Base-by-base conservation (phyloP, 2,329 filamentous ascomycete species). In the Trichoderma sp. region DNA sequence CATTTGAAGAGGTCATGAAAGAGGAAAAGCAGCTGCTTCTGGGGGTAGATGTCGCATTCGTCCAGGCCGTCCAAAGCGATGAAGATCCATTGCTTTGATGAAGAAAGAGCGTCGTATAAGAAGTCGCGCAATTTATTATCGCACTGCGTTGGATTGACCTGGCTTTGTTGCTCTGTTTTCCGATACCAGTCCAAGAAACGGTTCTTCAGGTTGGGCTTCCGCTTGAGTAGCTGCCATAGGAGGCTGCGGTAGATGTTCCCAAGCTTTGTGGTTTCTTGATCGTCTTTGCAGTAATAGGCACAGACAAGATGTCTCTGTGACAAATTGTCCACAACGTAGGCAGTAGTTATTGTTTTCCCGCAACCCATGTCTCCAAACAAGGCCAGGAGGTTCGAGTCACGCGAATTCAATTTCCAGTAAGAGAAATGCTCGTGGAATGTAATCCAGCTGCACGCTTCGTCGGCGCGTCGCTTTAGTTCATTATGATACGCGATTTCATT, bases 291-390 rank as follows among this genome's bases (percentile, higher is more conserved):
- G 52, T 56, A 69, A 21, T 69, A 69, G 7, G 67, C 51, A 32
- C 67, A 69, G 11, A 69, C 67, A n/a, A 51, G 37, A 16, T 56
- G 32, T 14, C 28, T 37, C 34, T 56, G 37, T 11, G 67, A 43
- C 26, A 63, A 11, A n/a, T 39, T 34, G 52, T 69, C 67, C 8
- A 63, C 67, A 18, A 69, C 59, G 43, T 56, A 69, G 13, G 67
- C 59, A 11, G 67, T 69, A 18, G 67, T 69, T 39, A 65, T 69
- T 14, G 28, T 69, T 34, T 69, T 65, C 7, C 67, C 67, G 21
- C 59, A 64, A 32, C 67, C 67, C 67, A 69, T 64, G 39, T 69
- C 59, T 28, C 67, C 67, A 2, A 69, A 54, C 52, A 69, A 51
- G 51, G 32, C 67, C 11, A 65, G 46, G n/a, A 69, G 34, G 10